These are phyloP conservation scores for Nigrospora osmanthi DNA, from an alignment of 2,329 filamentous ascomycete genomes.

Conservation along the genomic window DNA sequence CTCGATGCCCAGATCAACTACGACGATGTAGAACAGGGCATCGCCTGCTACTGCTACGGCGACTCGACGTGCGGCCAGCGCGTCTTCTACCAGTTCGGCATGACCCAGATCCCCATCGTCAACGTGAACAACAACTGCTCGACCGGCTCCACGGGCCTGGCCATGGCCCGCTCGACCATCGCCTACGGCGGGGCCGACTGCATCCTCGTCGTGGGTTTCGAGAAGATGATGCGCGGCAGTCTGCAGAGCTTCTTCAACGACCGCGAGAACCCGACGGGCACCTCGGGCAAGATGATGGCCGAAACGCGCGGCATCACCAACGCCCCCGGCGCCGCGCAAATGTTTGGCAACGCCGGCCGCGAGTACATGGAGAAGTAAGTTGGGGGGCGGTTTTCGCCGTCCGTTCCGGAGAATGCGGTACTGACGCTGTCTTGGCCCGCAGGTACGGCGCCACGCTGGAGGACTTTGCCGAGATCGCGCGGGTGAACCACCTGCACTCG, in stretches of 20 bases:
- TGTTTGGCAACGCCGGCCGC: slow-evolving; percentile 88
- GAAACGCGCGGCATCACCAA: slow-evolving; percentile 74
- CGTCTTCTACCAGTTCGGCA: slow-evolving; percentile 98
- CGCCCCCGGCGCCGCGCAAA: slow-evolving; percentile 78
- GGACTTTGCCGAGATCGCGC: slow-evolving; percentile 92
- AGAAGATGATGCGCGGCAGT: slow-evolving; percentile 96
- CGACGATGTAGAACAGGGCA: slow-evolving; percentile 88
- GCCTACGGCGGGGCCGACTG: slow-evolving; percentile 77
- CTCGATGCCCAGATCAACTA: slow-evolving; percentile 85
- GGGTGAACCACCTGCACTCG: slow-evolving; percentile 88
- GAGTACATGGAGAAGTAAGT: slow-evolving; percentile 90
- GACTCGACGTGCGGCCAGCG: slow-evolving; percentile 92
- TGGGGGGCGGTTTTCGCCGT: background rate
- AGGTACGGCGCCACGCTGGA: slow-evolving; percentile 74
- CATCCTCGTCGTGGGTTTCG: slow-evolving; percentile 86
- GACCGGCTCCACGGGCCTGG: slow-evolving; percentile 85
- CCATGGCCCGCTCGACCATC: slow-evolving; percentile 75
- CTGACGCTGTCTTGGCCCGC: slow-evolving; percentile 8
- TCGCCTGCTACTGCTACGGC: slow-evolving; percentile 98
- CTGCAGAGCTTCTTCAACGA: slow-evolving; percentile 81
- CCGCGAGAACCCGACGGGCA: slow-evolving; percentile 69
- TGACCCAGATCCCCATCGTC: slow-evolving; percentile 93
- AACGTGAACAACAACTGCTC: slow-evolving; percentile 99
- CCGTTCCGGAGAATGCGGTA: background rate
- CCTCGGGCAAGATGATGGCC: slow-evolving; percentile 70